Conservation (phyloP, 345 rosid species). For the Brassica cretica region DNA sequence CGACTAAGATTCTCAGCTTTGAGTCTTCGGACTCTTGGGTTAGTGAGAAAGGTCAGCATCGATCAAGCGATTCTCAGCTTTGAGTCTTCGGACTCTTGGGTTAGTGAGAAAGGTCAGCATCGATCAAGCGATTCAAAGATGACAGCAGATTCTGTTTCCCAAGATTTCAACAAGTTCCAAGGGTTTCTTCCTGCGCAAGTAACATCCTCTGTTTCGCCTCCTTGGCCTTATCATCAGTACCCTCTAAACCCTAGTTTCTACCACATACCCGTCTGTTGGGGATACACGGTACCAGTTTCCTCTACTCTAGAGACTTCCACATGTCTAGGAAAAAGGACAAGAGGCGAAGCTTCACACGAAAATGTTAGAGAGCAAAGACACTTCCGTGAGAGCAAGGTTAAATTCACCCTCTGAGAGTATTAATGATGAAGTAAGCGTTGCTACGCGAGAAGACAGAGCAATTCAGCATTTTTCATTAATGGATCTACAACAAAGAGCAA, state of each 20-base stretch:
- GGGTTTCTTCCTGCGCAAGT: constrained; percentile 38
- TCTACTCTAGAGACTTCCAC: constrained; percentile 16
- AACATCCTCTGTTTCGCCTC: constrained; percentile 32
- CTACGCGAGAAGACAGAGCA: constrained; percentile 44
- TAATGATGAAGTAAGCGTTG: not conserved
- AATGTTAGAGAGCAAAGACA: not conserved
- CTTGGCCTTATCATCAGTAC: constrained; percentile 47
- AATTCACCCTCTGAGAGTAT: not conserved
- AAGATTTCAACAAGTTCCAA: constrained; percentile 18
- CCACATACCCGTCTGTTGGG: constrained; percentile 53
- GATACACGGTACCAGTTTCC: constrained; percentile 32
- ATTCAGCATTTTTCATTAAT: constrained; percentile 29
- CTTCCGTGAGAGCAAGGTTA: constrained; percentile 4
- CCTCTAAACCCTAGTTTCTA: constrained; percentile 44
- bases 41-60: not conserved
- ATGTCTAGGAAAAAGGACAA: constrained; percentile 57
- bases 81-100: constrained; percentile 47
- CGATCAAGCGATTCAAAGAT: constrained; percentile 3
- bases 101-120: not conserved
- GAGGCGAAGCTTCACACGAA: constrained; percentile 38
- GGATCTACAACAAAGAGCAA: constrained; percentile 43
- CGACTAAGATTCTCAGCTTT: constrained; percentile 50
- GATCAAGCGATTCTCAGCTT: constrained; percentile 34
- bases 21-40: constrained; percentile 47
- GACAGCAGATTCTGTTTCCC: constrained; percentile 6